phyloP scores from a whole-genome alignment of 1,139 yeast species.

The Maudiozyma humilis region DNA sequence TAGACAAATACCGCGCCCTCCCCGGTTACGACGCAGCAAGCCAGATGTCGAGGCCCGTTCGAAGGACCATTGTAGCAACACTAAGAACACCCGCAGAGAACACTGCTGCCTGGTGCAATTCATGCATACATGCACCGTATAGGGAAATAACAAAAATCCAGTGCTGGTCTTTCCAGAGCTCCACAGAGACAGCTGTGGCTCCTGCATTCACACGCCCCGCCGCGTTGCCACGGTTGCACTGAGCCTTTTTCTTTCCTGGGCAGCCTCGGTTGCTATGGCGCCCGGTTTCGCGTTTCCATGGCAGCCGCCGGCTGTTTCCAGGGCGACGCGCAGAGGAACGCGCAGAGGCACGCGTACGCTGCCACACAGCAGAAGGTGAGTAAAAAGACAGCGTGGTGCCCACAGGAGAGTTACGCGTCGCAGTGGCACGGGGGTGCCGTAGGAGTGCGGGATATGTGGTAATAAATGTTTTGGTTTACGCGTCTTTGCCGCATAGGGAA shows the following conservation, averaged over 20 bases:
- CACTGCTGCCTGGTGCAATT: background rate
- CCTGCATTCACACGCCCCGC: no score
- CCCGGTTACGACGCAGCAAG: no score
- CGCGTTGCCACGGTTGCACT: background rate
- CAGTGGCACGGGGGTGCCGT: no score
- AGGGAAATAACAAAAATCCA: background rate
- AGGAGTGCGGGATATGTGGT: no score
- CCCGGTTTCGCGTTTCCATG: background rate
- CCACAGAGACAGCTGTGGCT: background rate
- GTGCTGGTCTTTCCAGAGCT: background rate
- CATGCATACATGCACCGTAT: background rate
- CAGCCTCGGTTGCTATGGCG: conserved; percentile 1
- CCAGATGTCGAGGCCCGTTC: no score
- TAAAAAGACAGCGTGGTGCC: no score
- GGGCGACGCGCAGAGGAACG: background rate
- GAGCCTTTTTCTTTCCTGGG: background rate
- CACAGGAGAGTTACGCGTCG: no score
- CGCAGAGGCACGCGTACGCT: background rate
- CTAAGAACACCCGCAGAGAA: no score
- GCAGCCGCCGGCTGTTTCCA: background rate
- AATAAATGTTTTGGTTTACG: background rate
- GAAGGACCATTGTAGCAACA: no score
- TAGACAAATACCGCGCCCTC: no score
- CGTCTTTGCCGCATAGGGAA: background rate
- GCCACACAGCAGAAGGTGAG: no score